Percentiles rank a stretch among this genome's conserved stretches.
phyloP scores from a whole-genome alignment of 140 eudicot genomes.

The Bidens hawaiensis region DNA sequence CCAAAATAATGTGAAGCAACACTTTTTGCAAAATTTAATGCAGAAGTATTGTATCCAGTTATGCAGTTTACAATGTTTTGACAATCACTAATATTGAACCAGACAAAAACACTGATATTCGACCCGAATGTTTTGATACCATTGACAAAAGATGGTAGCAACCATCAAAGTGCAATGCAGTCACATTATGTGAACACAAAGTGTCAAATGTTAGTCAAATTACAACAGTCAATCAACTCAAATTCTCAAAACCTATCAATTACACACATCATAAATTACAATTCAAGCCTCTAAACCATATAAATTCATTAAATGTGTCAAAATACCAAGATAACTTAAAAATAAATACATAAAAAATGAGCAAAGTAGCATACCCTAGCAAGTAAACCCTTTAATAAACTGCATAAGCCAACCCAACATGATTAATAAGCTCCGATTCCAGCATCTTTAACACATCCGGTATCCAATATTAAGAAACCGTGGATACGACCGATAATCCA shows the following conservation, averaged over 20 bases:
- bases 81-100: too few relatives aligned
- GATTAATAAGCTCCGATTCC: conserved; percentile 84
- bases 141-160: neutral
- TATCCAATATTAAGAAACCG: conserved; percentile 82
- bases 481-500: conserved; percentile 65
- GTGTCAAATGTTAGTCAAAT: neutral
- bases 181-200: neutral
- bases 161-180: neutral
- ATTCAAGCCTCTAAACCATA: too few relatives aligned
- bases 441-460: conserved; percentile 94
- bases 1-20: too few relatives aligned
- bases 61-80: too few relatives aligned
- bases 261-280: neutral
- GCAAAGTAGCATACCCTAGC: conserved; percentile 51
- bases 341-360: too few relatives aligned
- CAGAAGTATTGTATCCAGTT: too few relatives aligned
- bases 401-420: conserved; percentile 91
- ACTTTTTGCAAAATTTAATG: too few relatives aligned
- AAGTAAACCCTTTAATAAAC: conserved; percentile 82
- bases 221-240: conserved; percentile 5
- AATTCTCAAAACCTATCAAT: too few relatives aligned
- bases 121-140: too few relatives aligned
- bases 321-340: neutral
- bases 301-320: neutral
- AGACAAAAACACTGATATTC: too few relatives aligned